Conservation (phyloP, 805 yeast species). For the Lipomyces lipofer region DNA sequence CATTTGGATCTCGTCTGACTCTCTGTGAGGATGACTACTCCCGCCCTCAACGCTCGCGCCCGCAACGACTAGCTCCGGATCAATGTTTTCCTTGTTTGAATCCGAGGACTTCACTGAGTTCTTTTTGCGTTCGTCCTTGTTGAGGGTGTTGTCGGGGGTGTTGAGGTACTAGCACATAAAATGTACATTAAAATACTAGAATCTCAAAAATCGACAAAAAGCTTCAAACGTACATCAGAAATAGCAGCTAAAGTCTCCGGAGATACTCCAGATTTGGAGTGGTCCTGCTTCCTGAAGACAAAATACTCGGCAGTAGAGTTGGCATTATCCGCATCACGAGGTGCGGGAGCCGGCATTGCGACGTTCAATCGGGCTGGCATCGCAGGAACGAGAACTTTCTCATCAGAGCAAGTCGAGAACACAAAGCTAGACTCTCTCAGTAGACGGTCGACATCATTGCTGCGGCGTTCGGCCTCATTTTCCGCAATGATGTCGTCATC, state of each 20-base stretch:
- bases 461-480: too few relatives aligned
- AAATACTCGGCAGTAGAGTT: neutral
- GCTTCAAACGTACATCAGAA: constrained; percentile 11
- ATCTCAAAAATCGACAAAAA: neutral
- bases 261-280: constrained; percentile 5
- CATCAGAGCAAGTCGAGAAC: neutral
- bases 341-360: neutral
- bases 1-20: neutral
- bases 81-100: constrained; percentile 21
- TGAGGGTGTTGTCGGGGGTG: neutral
- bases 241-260: constrained; percentile 23
- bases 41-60: too few relatives aligned
- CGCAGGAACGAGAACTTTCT: neutral
- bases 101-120: neutral
- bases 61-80: constrained; percentile 10
- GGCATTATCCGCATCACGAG: neutral
- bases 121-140: neutral
- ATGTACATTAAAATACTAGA: neutral
- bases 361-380: neutral
- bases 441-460: too few relatives aligned
- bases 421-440: too few relatives aligned
- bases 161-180: neutral
- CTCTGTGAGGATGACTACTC: too few relatives aligned
- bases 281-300: neutral
- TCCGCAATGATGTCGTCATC: too few relatives aligned